Conservation (phyloP, 441 rosid genomes). For the Mallotus repandus region DNA sequence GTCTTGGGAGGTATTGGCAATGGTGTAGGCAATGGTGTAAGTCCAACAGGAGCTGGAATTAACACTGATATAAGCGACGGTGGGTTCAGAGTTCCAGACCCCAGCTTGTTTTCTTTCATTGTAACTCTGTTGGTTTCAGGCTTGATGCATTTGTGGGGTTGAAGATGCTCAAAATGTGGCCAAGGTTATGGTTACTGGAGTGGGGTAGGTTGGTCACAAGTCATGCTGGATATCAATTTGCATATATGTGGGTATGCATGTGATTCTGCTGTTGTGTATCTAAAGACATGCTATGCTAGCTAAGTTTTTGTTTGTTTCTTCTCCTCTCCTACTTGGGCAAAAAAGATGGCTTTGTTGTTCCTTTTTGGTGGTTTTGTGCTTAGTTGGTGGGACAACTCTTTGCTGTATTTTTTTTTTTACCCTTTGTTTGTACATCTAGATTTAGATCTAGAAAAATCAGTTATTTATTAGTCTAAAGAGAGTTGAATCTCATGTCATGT, state of each 20-base stretch:
- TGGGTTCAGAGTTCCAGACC: slow-evolving; percentile 36
- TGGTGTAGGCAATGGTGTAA: slow-evolving; percentile 46
- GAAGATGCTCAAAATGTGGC: slow-evolving; percentile 14
- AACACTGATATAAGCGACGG: slow-evolving; percentile 58
- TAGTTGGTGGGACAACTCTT: slow-evolving; percentile 17
- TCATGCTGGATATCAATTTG: slow-evolving; percentile 40
- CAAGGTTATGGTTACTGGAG: slow-evolving; percentile 21
- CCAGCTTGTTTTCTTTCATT: slow-evolving; percentile 23
- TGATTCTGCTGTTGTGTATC: slow-evolving; percentile 35
- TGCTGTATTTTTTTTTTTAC: not conserved
- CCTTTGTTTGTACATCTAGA: slow-evolving; percentile 28
- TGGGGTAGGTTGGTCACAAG: slow-evolving; percentile 31
- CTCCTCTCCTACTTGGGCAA: slow-evolving; percentile 14
- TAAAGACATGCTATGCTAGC: slow-evolving; percentile 30
- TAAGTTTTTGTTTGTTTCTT: slow-evolving; percentile 30
- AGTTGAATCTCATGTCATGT: slow-evolving; percentile 5
- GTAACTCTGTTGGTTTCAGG: slow-evolving; percentile 33
- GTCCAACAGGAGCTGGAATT: slow-evolving; percentile 54
- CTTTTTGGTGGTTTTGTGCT: slow-evolving; percentile 22
- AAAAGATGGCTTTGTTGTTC: slow-evolving; percentile 12
- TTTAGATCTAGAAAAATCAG: slow-evolving; percentile 27
- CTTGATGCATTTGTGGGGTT: slow-evolving; percentile 40
- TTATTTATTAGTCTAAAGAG: slow-evolving; percentile 24
- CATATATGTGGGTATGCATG: slow-evolving; percentile 32
- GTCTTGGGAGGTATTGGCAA: slow-evolving; percentile 55